A percentile compares a stretch with the other conserved stretches of the same genome.
Evolutionary conservation across 169 alveolate species (phyloP).

Genomic region (Plasmodium ovale): DNA sequence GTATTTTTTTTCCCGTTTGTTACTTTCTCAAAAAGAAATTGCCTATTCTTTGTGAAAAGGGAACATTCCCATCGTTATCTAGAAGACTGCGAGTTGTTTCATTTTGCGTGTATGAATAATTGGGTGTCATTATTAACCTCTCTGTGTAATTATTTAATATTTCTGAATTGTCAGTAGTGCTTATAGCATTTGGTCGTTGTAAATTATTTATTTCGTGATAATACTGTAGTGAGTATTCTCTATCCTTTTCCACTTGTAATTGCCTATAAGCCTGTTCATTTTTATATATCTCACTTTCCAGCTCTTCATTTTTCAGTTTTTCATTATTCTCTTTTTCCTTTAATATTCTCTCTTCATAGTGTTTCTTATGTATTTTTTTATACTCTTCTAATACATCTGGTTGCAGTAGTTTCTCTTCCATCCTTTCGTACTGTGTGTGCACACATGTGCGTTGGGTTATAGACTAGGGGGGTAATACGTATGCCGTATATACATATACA

Average conservation of each 20-base stretch:
- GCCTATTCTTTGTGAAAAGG: slow-evolving; percentile 48
- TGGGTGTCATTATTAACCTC: slow-evolving; percentile 42
- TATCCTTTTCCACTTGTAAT: slow-evolving; percentile 65
- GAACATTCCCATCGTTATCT: neutral
- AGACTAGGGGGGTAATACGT: neutral
- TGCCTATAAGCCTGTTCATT: slow-evolving; percentile 63
- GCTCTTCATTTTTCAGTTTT: slow-evolving; percentile 14
- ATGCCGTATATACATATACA: neutral
- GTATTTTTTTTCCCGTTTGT: too few relatives aligned
- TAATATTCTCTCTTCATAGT: slow-evolving; percentile 52
- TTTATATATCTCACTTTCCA: slow-evolving; percentile 21
- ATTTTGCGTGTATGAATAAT: slow-evolving; percentile 37
- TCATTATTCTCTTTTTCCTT: slow-evolving; percentile 46
- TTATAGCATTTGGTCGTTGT: slow-evolving; percentile 4
- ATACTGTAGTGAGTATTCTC: slow-evolving; percentile 65
- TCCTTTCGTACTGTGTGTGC: neutral
- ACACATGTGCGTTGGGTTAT: too few relatives aligned
- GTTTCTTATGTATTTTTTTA: slow-evolving; percentile 41
- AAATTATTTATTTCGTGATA: slow-evolving; percentile 52
- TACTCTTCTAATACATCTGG: slow-evolving; percentile 50
- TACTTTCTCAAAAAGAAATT: slow-evolving; percentile 27
- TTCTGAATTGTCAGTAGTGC: neutral
- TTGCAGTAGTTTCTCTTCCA: slow-evolving; percentile 26
- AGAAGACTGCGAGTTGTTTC: slow-evolving; percentile 4
- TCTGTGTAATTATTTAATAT: slow-evolving; percentile 51